A percentile compares a stretch with the other conserved stretches of the same genome.
These are phyloP conservation scores for Lignosus rhinocerotis DNA, from an alignment of 1,284 basidiomycete species.

Conservation along the genomic window DNA sequence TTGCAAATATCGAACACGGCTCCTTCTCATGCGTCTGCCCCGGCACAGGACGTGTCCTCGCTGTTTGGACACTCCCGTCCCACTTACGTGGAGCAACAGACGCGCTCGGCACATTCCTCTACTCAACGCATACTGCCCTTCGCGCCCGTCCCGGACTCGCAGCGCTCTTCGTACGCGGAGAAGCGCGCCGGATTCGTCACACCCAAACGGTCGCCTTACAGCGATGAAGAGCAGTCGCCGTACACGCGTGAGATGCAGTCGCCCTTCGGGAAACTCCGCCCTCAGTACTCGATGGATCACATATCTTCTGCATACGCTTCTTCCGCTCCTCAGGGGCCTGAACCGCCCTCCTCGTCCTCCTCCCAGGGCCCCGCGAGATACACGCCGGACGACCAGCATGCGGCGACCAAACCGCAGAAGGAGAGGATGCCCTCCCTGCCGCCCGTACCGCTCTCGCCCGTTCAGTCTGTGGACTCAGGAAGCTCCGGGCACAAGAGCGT, in stretches of 20 bases:
- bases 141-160: not conserved
- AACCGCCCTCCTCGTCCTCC: not conserved
- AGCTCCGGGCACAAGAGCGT: not conserved
- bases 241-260: conserved; percentile 1
- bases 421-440: not conserved
- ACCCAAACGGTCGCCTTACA: not conserved
- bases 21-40: not conserved
- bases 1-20: not conserved
- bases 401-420: not conserved
- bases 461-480: conserved; percentile 1
- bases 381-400: not conserved
- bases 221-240: conserved; percentile 1
- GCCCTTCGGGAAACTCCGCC: conserved; percentile 2
- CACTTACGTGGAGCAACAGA: not conserved
- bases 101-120: not conserved
- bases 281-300: not conserved
- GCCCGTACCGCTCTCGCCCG: conserved; percentile 5
- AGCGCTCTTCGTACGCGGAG: not conserved
- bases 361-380: not conserved
- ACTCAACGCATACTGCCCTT: not conserved
- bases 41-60: not conserved
- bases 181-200: not conserved
- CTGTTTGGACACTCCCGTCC: not conserved
- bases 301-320: not conserved
- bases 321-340: not conserved